Evolutionary conservation across 331 rosid species (phyloP).

Genomic region (Malus hybrid): DNA sequence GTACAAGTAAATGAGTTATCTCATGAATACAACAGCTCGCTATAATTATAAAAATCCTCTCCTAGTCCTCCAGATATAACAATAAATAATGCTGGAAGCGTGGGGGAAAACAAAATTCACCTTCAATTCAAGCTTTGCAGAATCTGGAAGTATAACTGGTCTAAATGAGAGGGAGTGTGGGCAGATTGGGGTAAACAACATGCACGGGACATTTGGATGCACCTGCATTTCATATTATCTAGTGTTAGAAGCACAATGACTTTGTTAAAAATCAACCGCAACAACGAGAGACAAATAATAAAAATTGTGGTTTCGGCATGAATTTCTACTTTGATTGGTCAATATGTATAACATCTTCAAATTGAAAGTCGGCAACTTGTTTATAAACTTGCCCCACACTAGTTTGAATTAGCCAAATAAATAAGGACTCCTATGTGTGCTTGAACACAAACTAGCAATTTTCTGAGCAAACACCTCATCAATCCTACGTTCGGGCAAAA

Average conservation of each 20-base stretch:
- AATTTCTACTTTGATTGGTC: too few species aligned
- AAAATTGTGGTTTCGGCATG: too few species aligned
- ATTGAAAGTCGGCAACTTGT: too few species aligned
- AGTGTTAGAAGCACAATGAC: slow-evolving; percentile 13
- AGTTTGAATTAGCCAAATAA: too few species aligned
- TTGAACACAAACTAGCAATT: too few species aligned
- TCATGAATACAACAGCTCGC: background rate
- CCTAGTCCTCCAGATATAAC: background rate
- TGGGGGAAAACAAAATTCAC: slow-evolving; percentile 30
- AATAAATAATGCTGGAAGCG: too few species aligned
- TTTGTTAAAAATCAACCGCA: background rate
- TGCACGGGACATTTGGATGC: slow-evolving; percentile 99
- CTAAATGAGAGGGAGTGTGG: slow-evolving; percentile 98
- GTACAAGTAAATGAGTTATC: slow-evolving; percentile 12
- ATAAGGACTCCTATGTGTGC: too few species aligned
- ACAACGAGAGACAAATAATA: background rate
- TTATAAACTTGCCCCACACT: too few species aligned
- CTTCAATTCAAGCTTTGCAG: slow-evolving; percentile 90
- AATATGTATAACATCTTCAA: too few species aligned
- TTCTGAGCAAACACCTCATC: too few species aligned
- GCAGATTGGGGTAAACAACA: slow-evolving; percentile 97
- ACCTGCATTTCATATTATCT: slow-evolving; percentile 50
- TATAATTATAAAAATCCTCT: background rate
- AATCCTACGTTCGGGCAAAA: too few species aligned
- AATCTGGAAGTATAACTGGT: slow-evolving; percentile 98